Evolutionary conservation across 2,329 filamentous ascomycete species (phyloP).

Genomic region (Penicillium sp.): DNA sequence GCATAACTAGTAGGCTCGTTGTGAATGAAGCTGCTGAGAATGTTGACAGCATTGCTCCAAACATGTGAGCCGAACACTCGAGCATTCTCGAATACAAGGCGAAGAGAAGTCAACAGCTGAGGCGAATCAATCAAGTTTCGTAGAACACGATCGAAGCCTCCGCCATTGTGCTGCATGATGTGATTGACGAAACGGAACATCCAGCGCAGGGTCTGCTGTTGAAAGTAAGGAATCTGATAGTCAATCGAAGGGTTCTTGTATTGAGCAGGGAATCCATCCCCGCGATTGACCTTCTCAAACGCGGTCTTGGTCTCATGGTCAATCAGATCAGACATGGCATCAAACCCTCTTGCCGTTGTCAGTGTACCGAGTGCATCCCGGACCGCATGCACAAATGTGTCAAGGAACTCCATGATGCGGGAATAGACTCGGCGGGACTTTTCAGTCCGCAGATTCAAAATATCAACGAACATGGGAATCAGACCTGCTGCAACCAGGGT

Average conservation of each 20-base stretch:
- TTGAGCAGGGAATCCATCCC: conserved; percentile 61
- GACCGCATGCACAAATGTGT: conserved; percentile 76
- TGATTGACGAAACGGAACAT: conserved; percentile 93
- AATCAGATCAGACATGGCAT: conserved; percentile 80
- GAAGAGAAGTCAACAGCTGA: conserved; percentile 67
- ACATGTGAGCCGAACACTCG: conserved; percentile 78
- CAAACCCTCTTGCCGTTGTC: conserved; percentile 72
- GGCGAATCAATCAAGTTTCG: conserved; percentile 92
- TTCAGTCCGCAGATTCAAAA: conserved; percentile 70
- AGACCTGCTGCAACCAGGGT: conserved; percentile 83
- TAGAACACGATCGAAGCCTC: conserved; percentile 79
- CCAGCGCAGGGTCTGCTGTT: conserved; percentile 88
- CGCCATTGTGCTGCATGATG: conserved; percentile 73
- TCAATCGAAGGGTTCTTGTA: conserved; percentile 78
- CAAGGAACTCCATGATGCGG: conserved; percentile 75
- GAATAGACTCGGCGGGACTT: conserved; percentile 77
- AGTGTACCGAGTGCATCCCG: conserved; percentile 76
- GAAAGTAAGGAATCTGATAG: conserved; percentile 84
- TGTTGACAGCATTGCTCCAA: conserved; percentile 88
- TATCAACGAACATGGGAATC: conserved; percentile 80
- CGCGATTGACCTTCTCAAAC: conserved; percentile 55
- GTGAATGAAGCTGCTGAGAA: conserved; percentile 92
- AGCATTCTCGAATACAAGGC: conserved; percentile 71
- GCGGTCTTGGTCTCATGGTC: conserved; percentile 67
- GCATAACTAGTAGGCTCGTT: conserved; percentile 97